Evolutionary conservation across 1,139 yeast species (phyloP), one percentile per base, ranked within the genome.

Genomic region (Chernovozyma aurita): DNA sequence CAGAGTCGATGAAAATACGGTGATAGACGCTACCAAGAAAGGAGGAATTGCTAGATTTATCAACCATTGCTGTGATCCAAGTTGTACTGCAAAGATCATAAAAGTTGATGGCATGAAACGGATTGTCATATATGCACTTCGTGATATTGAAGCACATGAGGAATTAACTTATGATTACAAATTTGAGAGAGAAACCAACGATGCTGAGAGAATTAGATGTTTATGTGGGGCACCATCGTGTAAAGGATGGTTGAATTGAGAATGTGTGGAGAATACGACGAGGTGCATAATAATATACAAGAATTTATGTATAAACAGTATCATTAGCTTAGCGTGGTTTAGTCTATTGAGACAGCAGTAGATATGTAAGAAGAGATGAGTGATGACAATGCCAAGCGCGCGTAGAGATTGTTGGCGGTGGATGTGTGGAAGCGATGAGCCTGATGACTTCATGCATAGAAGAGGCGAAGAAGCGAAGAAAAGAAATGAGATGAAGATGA

Each of bases 11-110:
- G 96, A 90, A 52, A 84, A 86, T 46, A 86, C 95, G 0, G 97
- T 94, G 6, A 85, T 94, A 39, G 99, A 94, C 63, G 98, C 99
- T 2, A 92, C 98, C 2, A 90, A 90, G 54, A 85, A 84, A 45
- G 99, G 99, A 27, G 97, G 97, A 3, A 88, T 90, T 49, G 98
- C 98, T 0, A 65, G 96, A 43, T 92, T 94, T 53, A 92, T 92
- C 57, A 92, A 94, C 53, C 99, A 94, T 59, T 87, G 97, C 56
- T 92, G 98, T 63, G 85, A 84, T 41, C 99, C 99, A 2, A 88
- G 95, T 48, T 92, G 98, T 61, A 88, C 95, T 0, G 97, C 98
- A 2, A 92, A 90, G 56, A 88, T 92, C 55, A 90, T 92, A 53
- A 88, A 88, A 55, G 97, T 88, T 26, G 97, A 87, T 43, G 97